A percentile compares a stretch with the other conserved stretches of the same genome.
These are phyloP conservation scores for Croton setiger DNA, from an alignment of 441 rosid species.

Conservation along the genomic window DNA sequence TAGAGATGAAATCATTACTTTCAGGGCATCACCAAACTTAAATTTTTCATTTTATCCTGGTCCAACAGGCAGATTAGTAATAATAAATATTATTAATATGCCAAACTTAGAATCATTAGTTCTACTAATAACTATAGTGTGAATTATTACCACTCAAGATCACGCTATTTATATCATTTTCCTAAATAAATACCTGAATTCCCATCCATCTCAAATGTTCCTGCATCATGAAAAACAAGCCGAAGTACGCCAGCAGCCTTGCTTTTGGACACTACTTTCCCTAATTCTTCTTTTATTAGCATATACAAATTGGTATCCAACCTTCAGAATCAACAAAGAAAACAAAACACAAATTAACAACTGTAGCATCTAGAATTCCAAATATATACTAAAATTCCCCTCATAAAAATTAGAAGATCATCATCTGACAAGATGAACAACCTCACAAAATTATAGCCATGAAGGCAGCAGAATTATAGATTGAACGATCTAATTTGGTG, in stretches of 20 bases:
- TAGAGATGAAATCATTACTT: neutral
- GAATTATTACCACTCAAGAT: neutral
- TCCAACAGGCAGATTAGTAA: too few species aligned
- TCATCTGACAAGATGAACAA: too few species aligned
- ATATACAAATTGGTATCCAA: constrained; percentile 24
- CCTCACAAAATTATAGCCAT: too few species aligned
- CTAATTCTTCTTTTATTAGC: constrained; percentile 48
- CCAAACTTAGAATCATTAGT: too few species aligned
- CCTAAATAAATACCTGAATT: constrained; percentile 43
- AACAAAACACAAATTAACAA: neutral
- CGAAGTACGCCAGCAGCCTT: constrained; percentile 97
- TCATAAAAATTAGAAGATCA: too few species aligned
- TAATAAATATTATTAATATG: too few species aligned
- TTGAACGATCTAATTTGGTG: too few species aligned
- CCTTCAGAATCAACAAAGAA: constrained; percentile 25
- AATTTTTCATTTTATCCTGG: neutral
- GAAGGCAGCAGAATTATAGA: neutral
- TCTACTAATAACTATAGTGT: neutral
- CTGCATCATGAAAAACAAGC: constrained; percentile 94
- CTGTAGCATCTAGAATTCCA: too few species aligned
- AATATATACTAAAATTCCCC: too few species aligned
- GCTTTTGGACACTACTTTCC: constrained; percentile 69
- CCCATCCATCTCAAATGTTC: constrained; percentile 61
- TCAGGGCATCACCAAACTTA: neutral
- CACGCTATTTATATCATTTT: neutral